These are phyloP conservation scores for Citrus sp. DNA, from an alignment of 345 rosid genomes.

Conservation along the genomic window DNA sequence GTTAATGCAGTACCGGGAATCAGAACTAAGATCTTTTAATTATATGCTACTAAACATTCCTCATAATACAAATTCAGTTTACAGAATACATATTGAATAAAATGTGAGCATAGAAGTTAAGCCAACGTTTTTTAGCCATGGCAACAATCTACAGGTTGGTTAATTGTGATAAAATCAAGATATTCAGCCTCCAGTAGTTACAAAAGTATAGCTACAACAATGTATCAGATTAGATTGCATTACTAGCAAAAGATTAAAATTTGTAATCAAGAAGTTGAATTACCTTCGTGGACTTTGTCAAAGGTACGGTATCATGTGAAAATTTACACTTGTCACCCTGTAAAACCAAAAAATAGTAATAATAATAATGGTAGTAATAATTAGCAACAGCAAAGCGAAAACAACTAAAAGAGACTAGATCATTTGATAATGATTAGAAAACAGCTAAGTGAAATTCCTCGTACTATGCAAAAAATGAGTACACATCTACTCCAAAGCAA, in stretches of 20 bases:
- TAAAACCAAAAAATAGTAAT: conserved; percentile 1
- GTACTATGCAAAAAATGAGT: background rate
- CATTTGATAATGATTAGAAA: background rate
- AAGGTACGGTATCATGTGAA: conserved; percentile 77
- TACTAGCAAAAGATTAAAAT: background rate
- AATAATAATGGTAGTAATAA: background rate
- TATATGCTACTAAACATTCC: background rate
- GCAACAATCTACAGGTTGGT: background rate
- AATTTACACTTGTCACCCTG: conserved; percentile 87
- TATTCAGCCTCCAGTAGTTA: background rate
- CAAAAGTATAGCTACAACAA: background rate
- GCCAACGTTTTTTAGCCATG: background rate
- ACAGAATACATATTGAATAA: background rate
- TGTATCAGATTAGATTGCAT: background rate
- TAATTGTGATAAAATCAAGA: background rate
- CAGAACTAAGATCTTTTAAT: background rate
- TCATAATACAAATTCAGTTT: background rate
- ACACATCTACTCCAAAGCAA: background rate
- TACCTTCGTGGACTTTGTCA: conserved; percentile 64
- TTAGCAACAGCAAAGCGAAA: conserved; percentile 3
- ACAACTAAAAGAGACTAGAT: background rate
- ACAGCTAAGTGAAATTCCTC: background rate
- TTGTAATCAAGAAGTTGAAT: conserved; percentile 7
- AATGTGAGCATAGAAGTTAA: background rate
- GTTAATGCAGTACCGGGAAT: background rate